Evolutionary conservation across 192 early-diverging fungal genomes (phyloP).

Genomic region (Fimicolochytrium jonesii): DNA sequence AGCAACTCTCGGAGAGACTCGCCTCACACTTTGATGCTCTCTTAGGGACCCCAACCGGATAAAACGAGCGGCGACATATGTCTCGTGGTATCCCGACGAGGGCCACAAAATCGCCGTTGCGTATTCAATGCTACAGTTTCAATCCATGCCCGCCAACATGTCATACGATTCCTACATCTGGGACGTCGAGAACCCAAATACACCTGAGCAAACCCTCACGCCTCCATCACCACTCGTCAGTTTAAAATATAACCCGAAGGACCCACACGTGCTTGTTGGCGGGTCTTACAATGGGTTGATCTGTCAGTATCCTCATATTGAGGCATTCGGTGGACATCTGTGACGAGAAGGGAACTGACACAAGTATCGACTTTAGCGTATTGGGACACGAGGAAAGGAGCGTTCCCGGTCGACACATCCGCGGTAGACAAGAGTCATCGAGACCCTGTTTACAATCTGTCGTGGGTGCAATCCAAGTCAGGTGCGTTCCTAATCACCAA

Average conservation of each 20-base stretch:
- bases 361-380: conserved; percentile 46
- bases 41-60: conserved; percentile 50
- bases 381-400: conserved; percentile 59
- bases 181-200: conserved; percentile 63
- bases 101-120: conserved; percentile 60
- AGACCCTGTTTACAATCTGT: conserved; percentile 55
- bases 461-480: conserved; percentile 61
- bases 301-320: conserved; percentile 28
- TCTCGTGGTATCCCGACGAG: conserved; percentile 63
- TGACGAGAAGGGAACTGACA: too few relatives aligned
- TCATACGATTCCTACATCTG: conserved; percentile 58
- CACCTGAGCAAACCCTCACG: conserved; percentile 52
- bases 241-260: conserved; percentile 63
- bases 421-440: conserved; percentile 54
- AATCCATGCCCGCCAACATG: conserved; percentile 51
- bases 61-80: conserved; percentile 47
- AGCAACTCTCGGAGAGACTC: too few relatives aligned
- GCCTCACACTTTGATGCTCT: too few relatives aligned
- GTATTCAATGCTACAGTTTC: conserved; percentile 54
- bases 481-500: conserved; percentile 13
- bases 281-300: conserved; percentile 57
- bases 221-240: conserved; percentile 50
- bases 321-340: too few relatives aligned
- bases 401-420: conserved; percentile 54
- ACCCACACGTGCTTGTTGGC: conserved; percentile 60